Base-by-base conservation (phyloP, 352 stramenopile genomes). In the Pythium apleroticum region DNA sequence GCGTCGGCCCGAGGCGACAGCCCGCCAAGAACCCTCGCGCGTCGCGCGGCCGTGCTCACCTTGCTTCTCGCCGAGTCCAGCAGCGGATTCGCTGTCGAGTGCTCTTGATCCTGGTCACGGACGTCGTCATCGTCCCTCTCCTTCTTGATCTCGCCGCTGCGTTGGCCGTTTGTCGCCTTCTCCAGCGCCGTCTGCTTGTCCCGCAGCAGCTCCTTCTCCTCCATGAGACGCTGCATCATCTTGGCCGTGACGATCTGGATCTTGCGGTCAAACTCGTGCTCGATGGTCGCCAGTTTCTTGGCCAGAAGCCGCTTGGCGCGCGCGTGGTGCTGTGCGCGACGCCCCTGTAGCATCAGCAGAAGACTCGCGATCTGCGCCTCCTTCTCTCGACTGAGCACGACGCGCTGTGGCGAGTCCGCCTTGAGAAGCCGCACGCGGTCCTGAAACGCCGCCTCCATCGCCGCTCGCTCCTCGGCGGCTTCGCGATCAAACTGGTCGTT, bases 201-300 rank as follows among this genome's bases (percentile, higher is more conserved):
- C 10, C 30, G 58, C 31, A 90, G 63, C 15, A 53, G 56, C n/a
- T 81, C 71, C 37, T 83, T 86, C 63, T 89, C 80, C 22, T 84
- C 76, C 7, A 76, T 60, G 2, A 90, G 52, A 2, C 73, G 69
- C 48, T 89, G 72, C 57, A 75, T 72, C 74, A 84, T 86, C 20
- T 75, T 77, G 15, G 80, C 73, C 5, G 66, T 63, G 27, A 86
- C 68, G 14, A 80, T 74, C 45, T 86, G 65, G 10, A 68, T 63
- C 54, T 86, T 88, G 10, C 77, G 75, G 1, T 66, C 52, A 30
- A 73, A 87, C 49, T 88, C 81, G 20, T 88, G 68, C 53, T 88
- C 77, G n/a, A 88, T 33, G 53, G 81, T 41, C 52, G 30, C 25
- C n/a, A 57, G 2, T 10, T 70, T 31, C 31, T 24, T 35, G 4